Percentiles rank a stretch among this genome's conserved stretches.
These are phyloP conservation scores for Russula virescens DNA, from an alignment of 768 basidiomycete species.

Conservation along the genomic window DNA sequence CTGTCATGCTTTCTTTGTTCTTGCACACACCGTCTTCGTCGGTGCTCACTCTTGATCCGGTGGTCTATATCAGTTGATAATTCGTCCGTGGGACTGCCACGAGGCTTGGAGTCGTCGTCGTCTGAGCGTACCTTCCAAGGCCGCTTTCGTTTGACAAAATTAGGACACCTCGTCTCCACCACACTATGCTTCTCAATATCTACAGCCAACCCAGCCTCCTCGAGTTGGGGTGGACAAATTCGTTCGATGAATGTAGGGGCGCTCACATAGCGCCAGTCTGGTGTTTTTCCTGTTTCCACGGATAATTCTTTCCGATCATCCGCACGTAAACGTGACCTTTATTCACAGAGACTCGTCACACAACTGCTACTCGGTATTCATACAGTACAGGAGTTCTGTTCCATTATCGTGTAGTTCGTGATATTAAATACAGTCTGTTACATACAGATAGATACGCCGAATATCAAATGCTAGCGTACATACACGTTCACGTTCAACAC, in stretches of 20 bases:
- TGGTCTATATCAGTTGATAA: not conserved
- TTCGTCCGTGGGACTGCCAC: not conserved
- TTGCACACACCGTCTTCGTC: not conserved
- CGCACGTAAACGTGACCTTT: conserved; percentile 2
- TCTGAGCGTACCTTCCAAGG: not conserved
- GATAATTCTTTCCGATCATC: conserved; percentile 14
- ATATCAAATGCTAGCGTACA: conserved; percentile 18
- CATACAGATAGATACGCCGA: conserved; percentile 22
- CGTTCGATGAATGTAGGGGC: not conserved
- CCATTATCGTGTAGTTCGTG: conserved; percentile 11
- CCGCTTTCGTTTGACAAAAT: not conserved
- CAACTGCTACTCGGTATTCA: not conserved
- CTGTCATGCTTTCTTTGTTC: not conserved
- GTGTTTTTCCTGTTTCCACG: conserved; percentile 7
- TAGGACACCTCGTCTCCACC: not conserved
- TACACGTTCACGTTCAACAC: conserved; percentile 4
- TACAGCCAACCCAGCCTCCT: not conserved
- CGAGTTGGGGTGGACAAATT: not conserved
- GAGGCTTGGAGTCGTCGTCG: conserved; percentile 1
- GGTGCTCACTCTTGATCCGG: not conserved
- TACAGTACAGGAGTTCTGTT: not conserved
- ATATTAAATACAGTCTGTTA: conserved; percentile 17
- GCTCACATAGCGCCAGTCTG: not conserved
- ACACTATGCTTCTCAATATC: not conserved
- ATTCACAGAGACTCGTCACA: conserved; percentile 8